Evolutionary conservation across 345 rosid genomes (phyloP).

Genomic region (Raphanus sativus): DNA sequence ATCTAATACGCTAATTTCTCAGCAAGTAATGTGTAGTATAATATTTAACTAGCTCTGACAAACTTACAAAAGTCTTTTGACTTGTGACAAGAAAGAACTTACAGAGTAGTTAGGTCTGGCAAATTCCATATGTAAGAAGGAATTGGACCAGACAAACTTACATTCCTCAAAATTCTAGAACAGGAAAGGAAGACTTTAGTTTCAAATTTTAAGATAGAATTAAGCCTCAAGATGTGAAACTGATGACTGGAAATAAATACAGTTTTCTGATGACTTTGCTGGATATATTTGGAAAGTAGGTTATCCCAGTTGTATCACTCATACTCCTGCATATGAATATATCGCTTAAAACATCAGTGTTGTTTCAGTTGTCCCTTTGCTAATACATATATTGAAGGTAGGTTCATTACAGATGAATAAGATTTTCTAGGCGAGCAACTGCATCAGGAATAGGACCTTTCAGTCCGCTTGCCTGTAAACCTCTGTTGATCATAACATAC

Average conservation of each 20-base stretch:
- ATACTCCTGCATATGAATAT: slow-evolving; percentile 46
- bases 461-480: slow-evolving; percentile 51
- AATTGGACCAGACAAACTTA: slow-evolving; percentile 23
- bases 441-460: slow-evolving; percentile 50
- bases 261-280: slow-evolving; percentile 27
- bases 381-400: not conserved
- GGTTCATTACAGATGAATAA: slow-evolving; percentile 41
- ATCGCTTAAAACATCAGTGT: too few species aligned
- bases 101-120: not conserved
- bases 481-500: not conserved
- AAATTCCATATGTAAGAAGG: slow-evolving; percentile 23
- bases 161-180: slow-evolving; percentile 35
- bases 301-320: slow-evolving; percentile 42
- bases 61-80: too few species aligned
- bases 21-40: not conserved
- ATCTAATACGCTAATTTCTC: not conserved
- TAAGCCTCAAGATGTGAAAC: not conserved
- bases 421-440: slow-evolving; percentile 35
- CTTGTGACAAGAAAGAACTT: slow-evolving; percentile 1
- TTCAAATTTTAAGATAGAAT: not conserved
- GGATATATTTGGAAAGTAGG: slow-evolving; percentile 41
- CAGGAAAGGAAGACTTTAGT: not conserved
- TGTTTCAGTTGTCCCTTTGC: too few species aligned
- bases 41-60: not conserved
- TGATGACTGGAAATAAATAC: not conserved